phyloP scores from a whole-genome alignment of 305 asterid species.

The Solanum aculeatissimum region DNA sequence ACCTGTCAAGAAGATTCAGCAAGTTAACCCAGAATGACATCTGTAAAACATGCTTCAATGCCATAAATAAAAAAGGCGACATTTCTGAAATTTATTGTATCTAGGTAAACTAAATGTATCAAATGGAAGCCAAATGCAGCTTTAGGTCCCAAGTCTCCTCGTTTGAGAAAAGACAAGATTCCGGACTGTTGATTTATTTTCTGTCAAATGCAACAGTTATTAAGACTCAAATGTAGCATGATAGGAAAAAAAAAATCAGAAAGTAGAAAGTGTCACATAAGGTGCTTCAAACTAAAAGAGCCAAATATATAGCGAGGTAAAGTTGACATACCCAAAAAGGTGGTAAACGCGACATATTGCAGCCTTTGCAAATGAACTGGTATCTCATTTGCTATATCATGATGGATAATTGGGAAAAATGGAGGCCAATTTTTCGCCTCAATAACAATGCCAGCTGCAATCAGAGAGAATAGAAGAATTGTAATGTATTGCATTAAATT shows the following conservation, averaged over 20 bases:
- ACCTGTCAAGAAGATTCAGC: not conserved
- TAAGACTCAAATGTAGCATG: not conserved
- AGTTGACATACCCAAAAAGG: conserved; percentile 60
- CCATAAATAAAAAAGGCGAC: not conserved
- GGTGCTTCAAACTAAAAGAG: not conserved
- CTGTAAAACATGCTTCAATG: not conserved
- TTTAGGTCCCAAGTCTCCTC: not conserved
- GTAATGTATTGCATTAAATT: not conserved
- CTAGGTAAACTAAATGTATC: not conserved
- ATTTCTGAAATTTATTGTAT: not conserved
- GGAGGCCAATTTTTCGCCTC: conserved; percentile 97
- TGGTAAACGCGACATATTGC: conserved; percentile 91
- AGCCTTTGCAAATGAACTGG: conserved; percentile 92
- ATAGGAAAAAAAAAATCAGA: not conserved
- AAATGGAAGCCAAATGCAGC: not conserved
- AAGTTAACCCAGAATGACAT: not conserved
- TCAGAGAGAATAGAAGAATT: conserved; percentile 4
- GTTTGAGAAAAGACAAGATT: not conserved
- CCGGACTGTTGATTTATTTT: not conserved
- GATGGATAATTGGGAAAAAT: conserved; percentile 89
- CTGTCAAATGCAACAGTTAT: not conserved
- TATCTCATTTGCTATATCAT: conserved; percentile 84
- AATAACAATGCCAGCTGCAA: conserved; percentile 94
- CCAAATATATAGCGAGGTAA: not conserved
- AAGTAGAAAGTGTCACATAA: not conserved